phyloP scores from a whole-genome alignment of 345 rosid genomes.

The Eucalyptus virginea region DNA sequence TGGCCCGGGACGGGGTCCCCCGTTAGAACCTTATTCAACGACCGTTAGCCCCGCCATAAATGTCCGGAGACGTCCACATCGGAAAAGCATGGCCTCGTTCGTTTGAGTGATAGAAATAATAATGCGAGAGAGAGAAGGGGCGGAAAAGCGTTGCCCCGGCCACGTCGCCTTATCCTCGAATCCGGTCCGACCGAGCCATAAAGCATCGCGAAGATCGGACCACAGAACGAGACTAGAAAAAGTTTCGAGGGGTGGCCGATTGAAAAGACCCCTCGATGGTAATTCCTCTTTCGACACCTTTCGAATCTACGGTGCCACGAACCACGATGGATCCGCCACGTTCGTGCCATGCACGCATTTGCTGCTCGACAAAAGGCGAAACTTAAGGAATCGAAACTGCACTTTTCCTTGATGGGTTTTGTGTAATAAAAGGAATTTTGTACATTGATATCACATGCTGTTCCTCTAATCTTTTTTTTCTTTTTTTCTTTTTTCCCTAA shows the following conservation, averaged over 20 bases:
- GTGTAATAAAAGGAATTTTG: neutral
- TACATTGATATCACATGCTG: neutral
- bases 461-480: neutral
- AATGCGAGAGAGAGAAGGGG: neutral
- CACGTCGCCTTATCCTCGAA: neutral
- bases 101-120: rapidly evolving
- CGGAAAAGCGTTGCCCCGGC: neutral
- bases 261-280: neutral
- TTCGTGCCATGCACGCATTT: neutral
- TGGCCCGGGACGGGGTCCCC: neutral
- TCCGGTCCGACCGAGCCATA: neutral
- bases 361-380: neutral
- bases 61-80: neutral
- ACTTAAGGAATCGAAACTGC: neutral
- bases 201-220: neutral
- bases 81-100: neutral
- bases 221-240: neutral
- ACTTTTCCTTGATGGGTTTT: neutral
- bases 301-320: neutral
- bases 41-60: neutral
- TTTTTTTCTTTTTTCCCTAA: neutral
- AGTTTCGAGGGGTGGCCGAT: neutral
- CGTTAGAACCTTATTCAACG: neutral
- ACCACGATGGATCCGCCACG: neutral
- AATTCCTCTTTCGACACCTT: neutral